Conservation (phyloP, 2,329 filamentous ascomycete genomes). For the Teratosphaeriaceae sp. region DNA sequence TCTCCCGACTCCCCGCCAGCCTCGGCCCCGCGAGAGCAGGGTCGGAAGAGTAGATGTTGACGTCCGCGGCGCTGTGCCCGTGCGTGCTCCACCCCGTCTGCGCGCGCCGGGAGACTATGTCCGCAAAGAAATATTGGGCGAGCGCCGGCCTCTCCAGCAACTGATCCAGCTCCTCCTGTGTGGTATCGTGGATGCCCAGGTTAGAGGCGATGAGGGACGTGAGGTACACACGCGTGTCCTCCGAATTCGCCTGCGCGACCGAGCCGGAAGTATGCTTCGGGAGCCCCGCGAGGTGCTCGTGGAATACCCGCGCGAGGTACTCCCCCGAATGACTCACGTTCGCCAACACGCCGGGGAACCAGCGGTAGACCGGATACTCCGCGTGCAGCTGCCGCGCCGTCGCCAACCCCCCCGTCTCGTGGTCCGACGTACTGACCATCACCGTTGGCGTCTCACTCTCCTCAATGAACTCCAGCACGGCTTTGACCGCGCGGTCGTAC, state of each 20-base stretch:
- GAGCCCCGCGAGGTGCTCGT: constrained; percentile 47
- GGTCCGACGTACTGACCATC: constrained; percentile 85
- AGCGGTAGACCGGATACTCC: constrained; percentile 62
- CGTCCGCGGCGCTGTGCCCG: constrained; percentile 81
- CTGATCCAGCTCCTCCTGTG: constrained; percentile 60
- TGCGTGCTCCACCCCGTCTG: constrained; percentile 93
- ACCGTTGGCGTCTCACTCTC: constrained; percentile 66
- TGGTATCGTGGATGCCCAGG: constrained; percentile 71
- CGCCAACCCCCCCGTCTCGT: constrained; percentile 88
- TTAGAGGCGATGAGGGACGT: constrained; percentile 60
- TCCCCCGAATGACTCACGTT: constrained; percentile 72
- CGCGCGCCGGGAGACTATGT: constrained; percentile 80
- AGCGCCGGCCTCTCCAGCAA: constrained; percentile 52
- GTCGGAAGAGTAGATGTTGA: constrained; percentile 89
- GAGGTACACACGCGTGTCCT: constrained; percentile 56
- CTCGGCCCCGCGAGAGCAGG: constrained; percentile 53
- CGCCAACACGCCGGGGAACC: constrained; percentile 76
- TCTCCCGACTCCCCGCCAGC: constrained; percentile 83
- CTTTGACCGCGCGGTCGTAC: constrained; percentile 79
- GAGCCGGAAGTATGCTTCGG: constrained; percentile 4
- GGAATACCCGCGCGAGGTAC: constrained; percentile 58
- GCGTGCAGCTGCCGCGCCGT: constrained; percentile 65
- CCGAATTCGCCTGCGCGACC: constrained; percentile 15
- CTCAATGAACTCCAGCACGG: constrained; percentile 78
- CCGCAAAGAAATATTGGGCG: constrained; percentile 61